Conservation (phyloP, 257 asterid species). For the Plantago elongata region DNA sequence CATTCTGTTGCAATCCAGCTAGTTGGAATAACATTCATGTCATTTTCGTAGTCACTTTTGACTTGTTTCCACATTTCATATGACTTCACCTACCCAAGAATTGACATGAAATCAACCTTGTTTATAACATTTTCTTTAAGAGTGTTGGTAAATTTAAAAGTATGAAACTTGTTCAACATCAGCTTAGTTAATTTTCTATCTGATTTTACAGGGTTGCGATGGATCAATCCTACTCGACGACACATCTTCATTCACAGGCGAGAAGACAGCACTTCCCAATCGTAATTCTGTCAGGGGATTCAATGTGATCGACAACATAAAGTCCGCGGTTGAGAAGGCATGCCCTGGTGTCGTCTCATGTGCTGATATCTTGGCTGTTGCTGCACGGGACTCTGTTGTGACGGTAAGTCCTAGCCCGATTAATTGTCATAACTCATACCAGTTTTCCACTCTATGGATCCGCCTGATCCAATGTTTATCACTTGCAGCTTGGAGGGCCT, state of each 20-base stretch:
- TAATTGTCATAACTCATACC: no score
- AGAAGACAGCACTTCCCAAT: slow-evolving; percentile 68
- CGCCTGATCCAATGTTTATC: no score
- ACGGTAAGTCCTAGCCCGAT: slow-evolving; percentile 32
- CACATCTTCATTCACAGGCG: slow-evolving; percentile 68
- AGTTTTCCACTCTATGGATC: not conserved
- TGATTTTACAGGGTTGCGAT: slow-evolving; percentile 65
- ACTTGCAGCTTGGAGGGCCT: slow-evolving; percentile 72
- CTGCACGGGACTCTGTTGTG: slow-evolving; percentile 71
- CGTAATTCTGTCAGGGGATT: slow-evolving; percentile 71
- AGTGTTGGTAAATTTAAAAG: no score
- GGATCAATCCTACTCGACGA: slow-evolving; percentile 87
- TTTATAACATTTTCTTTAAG: no score
- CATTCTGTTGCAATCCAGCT: no score
- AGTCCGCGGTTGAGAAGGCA: slow-evolving; percentile 62
- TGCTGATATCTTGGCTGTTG: slow-evolving; percentile 68
- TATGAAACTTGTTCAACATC: no score
- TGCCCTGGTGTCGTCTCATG: slow-evolving; percentile 79
- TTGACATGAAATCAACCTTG: no score
- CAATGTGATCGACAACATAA: slow-evolving; percentile 66
- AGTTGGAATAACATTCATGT: not conserved
- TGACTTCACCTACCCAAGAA: no score
- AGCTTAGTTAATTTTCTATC: not conserved
- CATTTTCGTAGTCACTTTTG: not conserved
- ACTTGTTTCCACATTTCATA: not conserved